Conservation (phyloP, 176 grass and related monocot genomes). For the sorghum (Sorghum bicolor) region Sorghum_bicolor_NCBIv3 NC_012875.2:40487501-40488000, state of each 20-base stretch:
- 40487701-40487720: background rate
- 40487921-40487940: conserved; percentile 13
- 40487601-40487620: background rate
- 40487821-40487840: background rate
- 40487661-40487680: background rate
- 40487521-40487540: background rate
- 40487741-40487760: conserved; percentile 9
- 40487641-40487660: background rate
- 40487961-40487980: conserved; percentile 2
- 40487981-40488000: background rate
- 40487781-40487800: background rate
- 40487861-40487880: background rate
- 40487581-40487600: background rate
- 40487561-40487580: background rate
- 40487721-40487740: background rate
- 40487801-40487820: background rate
- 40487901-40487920: background rate
- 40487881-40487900: background rate
- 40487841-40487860: background rate
- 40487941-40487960: background rate
- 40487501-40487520: background rate
- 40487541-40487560: conserved; percentile 1
- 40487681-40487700: background rate
- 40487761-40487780: background rate
- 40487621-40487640: background rate